Conservation (phyloP, 208 protist species). For the Crithidia sp. region DNA sequence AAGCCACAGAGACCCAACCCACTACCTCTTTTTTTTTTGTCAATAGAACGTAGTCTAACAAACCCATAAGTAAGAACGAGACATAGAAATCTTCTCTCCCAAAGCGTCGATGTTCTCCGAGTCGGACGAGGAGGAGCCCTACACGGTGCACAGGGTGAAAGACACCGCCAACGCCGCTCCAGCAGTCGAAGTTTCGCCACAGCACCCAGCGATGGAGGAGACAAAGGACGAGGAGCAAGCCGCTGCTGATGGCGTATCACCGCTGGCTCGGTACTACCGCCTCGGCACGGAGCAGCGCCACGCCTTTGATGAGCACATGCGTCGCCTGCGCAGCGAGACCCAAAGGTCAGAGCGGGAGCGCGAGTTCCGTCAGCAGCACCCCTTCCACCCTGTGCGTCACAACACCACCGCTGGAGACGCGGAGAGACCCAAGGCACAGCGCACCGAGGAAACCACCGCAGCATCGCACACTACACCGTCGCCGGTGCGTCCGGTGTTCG, state of each 20-base stretch:
- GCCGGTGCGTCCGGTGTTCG: constrained; percentile 45
- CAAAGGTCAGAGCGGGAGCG: constrained; percentile 11
- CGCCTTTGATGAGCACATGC: constrained; percentile 51
- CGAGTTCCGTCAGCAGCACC: constrained; percentile 25
- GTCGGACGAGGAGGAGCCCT: constrained; percentile 26
- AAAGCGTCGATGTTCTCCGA: constrained; percentile 19
- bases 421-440: not conserved
- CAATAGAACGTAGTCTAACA: no score
- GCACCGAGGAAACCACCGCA: not conserved
- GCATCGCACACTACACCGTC: not conserved
- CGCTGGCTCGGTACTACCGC: constrained; percentile 44
- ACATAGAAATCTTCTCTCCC: not conserved
- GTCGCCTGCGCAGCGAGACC: constrained; percentile 20
- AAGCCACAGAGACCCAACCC: no score
- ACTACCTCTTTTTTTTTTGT: no score
- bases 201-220: not conserved
- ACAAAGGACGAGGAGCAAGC: not conserved
- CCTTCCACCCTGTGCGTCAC: constrained; percentile 18
- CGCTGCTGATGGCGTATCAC: not conserved
- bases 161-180: not conserved
- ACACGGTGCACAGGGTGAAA: constrained; percentile 30
- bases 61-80: no score
- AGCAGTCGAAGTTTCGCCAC: not conserved
- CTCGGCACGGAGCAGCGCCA: constrained; percentile 74
- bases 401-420: not conserved